Evolutionary conservation across 176 grass and related monocot genomes (phyloP).

Genomic region (Musa troglodytarum): DNA sequence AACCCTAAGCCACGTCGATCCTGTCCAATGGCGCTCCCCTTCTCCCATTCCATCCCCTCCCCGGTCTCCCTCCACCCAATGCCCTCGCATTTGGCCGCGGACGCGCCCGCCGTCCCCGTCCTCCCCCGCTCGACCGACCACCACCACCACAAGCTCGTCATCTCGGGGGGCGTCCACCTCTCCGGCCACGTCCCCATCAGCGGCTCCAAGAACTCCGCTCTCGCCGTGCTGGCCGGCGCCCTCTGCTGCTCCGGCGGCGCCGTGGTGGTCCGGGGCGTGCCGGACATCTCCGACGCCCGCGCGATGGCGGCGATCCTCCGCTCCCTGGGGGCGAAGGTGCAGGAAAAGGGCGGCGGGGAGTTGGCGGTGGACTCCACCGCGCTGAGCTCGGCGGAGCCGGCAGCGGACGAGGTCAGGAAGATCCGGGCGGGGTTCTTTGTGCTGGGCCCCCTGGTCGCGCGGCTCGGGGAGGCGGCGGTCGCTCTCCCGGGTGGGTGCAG

Average conservation of each 20-base stretch:
- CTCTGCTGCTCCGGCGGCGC: constrained; percentile 16
- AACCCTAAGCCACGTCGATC: neutral
- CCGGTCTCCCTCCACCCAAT: neutral
- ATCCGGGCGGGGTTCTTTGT: constrained; percentile 24
- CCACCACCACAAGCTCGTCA: constrained; percentile 1
- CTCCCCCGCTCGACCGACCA: neutral
- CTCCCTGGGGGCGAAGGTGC: constrained; percentile 6
- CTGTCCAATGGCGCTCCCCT: neutral
- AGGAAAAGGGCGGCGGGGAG: constrained; percentile 9
- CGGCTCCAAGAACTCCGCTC: constrained; percentile 23
- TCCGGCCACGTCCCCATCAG: constrained; percentile 15
- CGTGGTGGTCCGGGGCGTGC: constrained; percentile 1
- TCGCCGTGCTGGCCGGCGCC: constrained; percentile 11
- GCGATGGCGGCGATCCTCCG: constrained; percentile 15
- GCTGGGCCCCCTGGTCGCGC: constrained; percentile 9
- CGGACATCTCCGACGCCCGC: constrained; percentile 14
- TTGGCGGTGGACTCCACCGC: constrained; percentile 1
- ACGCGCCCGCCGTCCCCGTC: no score
- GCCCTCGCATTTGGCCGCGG: no score
- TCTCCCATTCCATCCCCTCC: neutral
- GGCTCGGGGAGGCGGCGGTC: constrained; percentile 17
- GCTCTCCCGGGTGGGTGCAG: constrained; percentile 12
- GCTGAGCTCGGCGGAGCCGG: constrained; percentile 4
- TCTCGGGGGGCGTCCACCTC: constrained; percentile 9
- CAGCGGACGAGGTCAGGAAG: neutral